Conservation (phyloP, 164 flowering plant species). For the Aristolochia contorta region DNA sequence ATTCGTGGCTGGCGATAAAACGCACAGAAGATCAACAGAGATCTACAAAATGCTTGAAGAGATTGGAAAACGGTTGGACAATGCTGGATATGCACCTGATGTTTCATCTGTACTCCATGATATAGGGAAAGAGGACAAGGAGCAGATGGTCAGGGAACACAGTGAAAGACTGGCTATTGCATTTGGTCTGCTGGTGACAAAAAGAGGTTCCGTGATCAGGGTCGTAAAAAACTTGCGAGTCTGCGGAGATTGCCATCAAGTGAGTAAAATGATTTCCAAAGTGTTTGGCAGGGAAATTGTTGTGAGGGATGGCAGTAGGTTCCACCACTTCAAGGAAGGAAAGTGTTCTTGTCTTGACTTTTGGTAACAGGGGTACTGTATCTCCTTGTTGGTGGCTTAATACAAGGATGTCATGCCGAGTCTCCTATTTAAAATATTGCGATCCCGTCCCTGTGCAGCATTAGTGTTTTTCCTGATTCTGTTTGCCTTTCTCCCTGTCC, state of each 20-base stretch:
- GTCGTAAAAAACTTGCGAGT: constrained; percentile 56
- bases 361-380: constrained; percentile 18
- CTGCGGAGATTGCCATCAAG: constrained; percentile 64
- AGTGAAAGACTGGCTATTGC: constrained; percentile 79
- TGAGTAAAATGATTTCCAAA: constrained; percentile 51
- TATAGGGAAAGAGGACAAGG: constrained; percentile 43
- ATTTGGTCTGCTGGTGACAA: constrained; percentile 45
- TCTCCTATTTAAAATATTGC: no score
- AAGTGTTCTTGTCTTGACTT: constrained; percentile 50
- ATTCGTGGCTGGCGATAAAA: constrained; percentile 54
- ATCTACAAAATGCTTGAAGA: constrained; percentile 48
- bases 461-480: no score
- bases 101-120: constrained; percentile 38
- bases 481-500: no score
- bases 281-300: constrained; percentile 47
- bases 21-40: constrained; percentile 37
- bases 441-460: no score
- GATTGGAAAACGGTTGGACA: constrained; percentile 24
- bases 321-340: constrained; percentile 47
- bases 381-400: no score
- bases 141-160: constrained; percentile 39
- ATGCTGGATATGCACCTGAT: constrained; percentile 42
- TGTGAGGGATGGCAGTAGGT: constrained; percentile 47
- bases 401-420: no score
- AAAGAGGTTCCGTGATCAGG: constrained; percentile 37